phyloP scores from a whole-genome alignment of 2,329 filamentous ascomycete species.

The Fusarium sp. region DNA sequence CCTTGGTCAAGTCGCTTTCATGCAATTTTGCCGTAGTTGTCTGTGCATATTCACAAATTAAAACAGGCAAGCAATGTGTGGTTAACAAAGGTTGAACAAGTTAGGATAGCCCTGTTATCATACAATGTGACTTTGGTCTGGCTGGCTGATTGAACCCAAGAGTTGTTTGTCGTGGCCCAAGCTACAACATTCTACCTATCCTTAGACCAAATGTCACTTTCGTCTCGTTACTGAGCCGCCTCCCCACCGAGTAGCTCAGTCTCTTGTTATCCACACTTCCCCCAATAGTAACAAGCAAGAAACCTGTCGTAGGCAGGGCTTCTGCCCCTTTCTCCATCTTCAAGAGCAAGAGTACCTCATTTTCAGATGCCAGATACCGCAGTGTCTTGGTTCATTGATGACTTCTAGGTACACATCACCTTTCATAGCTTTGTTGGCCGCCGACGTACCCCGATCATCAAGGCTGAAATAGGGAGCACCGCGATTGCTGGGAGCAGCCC shows the following conservation, averaged over 20 bases:
- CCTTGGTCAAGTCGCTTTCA: not conserved
- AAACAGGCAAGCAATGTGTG: slow-evolving; percentile 4
- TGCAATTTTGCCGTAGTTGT: not conserved
- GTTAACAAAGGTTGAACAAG: slow-evolving; percentile 8
- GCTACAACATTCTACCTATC: slow-evolving; percentile 1
- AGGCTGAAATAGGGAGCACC: not conserved
- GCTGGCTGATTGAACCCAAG: not conserved
- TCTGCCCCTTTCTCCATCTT: not conserved
- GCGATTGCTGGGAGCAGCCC: not conserved
- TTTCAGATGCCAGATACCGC: not conserved
- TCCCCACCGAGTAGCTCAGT: slow-evolving; percentile 42
- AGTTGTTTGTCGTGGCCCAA: not conserved
- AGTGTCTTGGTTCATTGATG: not conserved
- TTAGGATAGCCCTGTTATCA: not conserved
- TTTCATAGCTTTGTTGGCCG: not conserved
- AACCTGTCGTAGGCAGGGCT: not conserved
- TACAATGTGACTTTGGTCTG: not conserved
- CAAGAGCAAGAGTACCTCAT: not conserved
- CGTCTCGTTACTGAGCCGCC: slow-evolving; percentile 27
- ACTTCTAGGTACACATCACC: not conserved
- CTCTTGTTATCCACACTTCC: not conserved
- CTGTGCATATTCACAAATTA: not conserved
- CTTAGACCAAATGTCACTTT: slow-evolving; percentile 4
- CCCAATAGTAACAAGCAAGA: not conserved
- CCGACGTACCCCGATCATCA: not conserved